Conservation (phyloP, 2,329 filamentous ascomycete species). For the Dendryphion nanum region DNA sequence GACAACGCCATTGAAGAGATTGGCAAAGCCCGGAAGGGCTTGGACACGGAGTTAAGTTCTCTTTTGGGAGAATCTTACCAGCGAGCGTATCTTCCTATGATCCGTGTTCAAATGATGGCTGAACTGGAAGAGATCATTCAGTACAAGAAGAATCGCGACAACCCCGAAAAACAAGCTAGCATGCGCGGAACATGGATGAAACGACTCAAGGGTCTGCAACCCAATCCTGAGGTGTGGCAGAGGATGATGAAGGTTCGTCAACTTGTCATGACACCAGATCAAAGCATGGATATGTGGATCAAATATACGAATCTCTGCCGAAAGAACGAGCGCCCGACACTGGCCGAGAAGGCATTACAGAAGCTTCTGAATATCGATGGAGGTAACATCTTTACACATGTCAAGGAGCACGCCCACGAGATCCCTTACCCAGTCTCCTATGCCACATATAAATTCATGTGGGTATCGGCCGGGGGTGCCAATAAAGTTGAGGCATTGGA, state of each 20-base stretch:
- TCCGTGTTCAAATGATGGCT: constrained; percentile 97
- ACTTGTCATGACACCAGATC: constrained; percentile 83
- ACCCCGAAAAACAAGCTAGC: constrained; percentile 81
- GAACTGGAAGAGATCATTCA: constrained; percentile 97
- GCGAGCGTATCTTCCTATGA: constrained; percentile 94
- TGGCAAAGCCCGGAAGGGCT: constrained; percentile 83
- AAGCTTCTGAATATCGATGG: constrained; percentile 64
- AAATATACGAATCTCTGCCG: constrained; percentile 98
- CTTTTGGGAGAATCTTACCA: constrained; percentile 98
- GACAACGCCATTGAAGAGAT: constrained; percentile 86
- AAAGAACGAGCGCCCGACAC: constrained; percentile 89
- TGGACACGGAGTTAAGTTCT: constrained; percentile 94
- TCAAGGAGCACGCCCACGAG: constrained; percentile 40
- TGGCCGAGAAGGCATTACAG: constrained; percentile 93
- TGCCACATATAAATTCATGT: constrained; percentile 95
- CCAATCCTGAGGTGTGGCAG: constrained; percentile 98
- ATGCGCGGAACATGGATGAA: constrained; percentile 96
- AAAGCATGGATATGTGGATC: constrained; percentile 99
- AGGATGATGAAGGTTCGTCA: constrained; percentile 94
- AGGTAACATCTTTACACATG: constrained; percentile 31
- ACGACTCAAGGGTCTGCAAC: constrained; percentile 88
- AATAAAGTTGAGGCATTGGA: constrained; percentile 47
- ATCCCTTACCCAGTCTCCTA: constrained; percentile 82
- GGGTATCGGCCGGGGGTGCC: constrained; percentile 61
- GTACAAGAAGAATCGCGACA: constrained; percentile 84